These are phyloP conservation scores for Orbilia ellipsospora DNA, from an alignment of 2,329 filamentous ascomycete species.

Conservation along the genomic window DNA sequence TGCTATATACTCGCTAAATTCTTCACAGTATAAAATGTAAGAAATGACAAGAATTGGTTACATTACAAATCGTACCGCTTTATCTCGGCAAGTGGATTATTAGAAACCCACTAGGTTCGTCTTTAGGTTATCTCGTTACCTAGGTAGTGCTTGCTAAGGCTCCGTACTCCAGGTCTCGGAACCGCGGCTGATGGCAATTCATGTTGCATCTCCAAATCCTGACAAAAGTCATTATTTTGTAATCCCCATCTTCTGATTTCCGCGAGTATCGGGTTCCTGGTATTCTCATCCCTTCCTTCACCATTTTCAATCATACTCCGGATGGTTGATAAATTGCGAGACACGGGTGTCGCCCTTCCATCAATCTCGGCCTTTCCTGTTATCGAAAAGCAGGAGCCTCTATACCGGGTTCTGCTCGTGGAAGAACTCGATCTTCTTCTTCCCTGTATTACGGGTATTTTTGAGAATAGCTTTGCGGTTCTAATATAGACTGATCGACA, in stretches of 20 bases:
- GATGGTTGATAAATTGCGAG: slow-evolving; percentile 18
- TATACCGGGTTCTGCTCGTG: background rate
- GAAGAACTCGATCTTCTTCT: background rate
- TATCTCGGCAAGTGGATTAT: no score
- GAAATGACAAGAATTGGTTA: no score
- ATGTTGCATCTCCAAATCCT: slow-evolving; percentile 43
- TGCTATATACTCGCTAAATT: no score
- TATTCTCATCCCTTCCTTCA: background rate
- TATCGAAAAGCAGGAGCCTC: background rate
- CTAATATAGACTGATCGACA: slow-evolving; percentile 9
- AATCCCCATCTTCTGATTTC: slow-evolving; percentile 47
- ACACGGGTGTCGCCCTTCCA: slow-evolving; percentile 5
- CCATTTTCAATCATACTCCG: slow-evolving; percentile 23
- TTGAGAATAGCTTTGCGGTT: slow-evolving; percentile 6
- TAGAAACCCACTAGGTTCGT: no score
- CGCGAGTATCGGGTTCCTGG: slow-evolving; percentile 6
- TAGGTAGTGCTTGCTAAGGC: slow-evolving; percentile 30
- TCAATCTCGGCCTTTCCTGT: slow-evolving; percentile 6
- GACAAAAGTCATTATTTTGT: slow-evolving; percentile 41
- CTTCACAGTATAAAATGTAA: no score
- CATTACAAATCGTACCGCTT: no score
- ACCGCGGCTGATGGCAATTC: slow-evolving; percentile 19
- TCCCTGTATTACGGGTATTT: slow-evolving; percentile 20
- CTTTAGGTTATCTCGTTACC: slow-evolving; percentile 5
- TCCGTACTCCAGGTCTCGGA: slow-evolving; percentile 11